Base-by-base conservation (phyloP, 2,329 filamentous ascomycete genomes). In the Colletotrichum caudatum region DNA sequence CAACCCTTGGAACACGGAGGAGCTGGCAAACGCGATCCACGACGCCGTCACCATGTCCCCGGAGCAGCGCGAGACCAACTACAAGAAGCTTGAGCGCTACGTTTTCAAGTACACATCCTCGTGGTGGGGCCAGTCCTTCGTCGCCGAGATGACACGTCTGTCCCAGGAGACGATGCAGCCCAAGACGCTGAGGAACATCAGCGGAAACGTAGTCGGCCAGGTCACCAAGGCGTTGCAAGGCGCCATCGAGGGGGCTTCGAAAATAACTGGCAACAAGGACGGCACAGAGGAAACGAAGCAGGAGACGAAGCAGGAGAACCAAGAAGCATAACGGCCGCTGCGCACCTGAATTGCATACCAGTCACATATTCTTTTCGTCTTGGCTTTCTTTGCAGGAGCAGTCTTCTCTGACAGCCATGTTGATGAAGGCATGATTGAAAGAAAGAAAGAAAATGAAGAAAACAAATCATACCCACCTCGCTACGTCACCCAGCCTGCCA, bases 1-100 rank as follows among this genome's bases (percentile, higher is more conserved):
- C 78, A 99, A 99, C 82, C 96, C 96, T 1, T 99, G 96, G 96
- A 98, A 98, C 81, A 98, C 95, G 0, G 95, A 98, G 79, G 95
- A 98, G 81, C 86, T 98, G 48, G 95, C 95, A 51, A 93, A 94
- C 77, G 94, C 95, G 7, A 95, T 98, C 76, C 93, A 98, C 81
- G 94, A 97, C 75, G 94, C 95, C n/a, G 94, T 98, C 54, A 97
- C 95, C 66, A 98, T 98, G 94, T 92, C 92, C 64, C 90, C 94
- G 23, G 95, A 97, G 82, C 93, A 96, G 83, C 91, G 94, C 64
- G 90, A 92, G 72, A 86, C 91, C 69, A 98, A 98, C 82, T 98
- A 94, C 84, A 90, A 92, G 79, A 98, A 98, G 82, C 86, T 99
- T 71, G 93, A 96, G 79, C 93, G 93, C 82, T 98, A 98, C 79